These are phyloP conservation scores for Penicillium herquei DNA, from an alignment of 495 filamentous ascomycete species.

Conservation along the genomic window DNA sequence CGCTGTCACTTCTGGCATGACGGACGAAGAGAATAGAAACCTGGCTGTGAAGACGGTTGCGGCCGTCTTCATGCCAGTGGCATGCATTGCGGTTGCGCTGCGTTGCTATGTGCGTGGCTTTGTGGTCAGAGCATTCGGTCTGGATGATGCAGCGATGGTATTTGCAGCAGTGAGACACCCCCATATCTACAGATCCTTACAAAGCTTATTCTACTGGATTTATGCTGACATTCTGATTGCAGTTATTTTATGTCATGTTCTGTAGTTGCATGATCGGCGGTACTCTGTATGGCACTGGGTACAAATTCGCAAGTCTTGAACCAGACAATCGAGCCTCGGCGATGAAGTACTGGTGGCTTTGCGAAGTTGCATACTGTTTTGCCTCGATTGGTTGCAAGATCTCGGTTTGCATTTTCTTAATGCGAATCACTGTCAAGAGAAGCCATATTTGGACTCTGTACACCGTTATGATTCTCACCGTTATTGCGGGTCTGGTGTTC, in stretches of 20 bases:
- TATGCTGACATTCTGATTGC: no score
- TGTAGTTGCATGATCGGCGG: constrained; percentile 42
- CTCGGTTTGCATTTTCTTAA: constrained; percentile 45
- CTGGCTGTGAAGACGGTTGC: constrained; percentile 33
- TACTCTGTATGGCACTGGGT: constrained; percentile 35
- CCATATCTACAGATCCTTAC: no score
- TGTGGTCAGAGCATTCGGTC: constrained; percentile 43
- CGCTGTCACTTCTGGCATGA: constrained; percentile 1
- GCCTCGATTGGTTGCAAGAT: constrained; percentile 41
- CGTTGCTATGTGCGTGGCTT: constrained; percentile 43
- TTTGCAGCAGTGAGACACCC: constrained; percentile 25
- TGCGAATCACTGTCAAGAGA: constrained; percentile 42
- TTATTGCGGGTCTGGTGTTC: constrained; percentile 34
- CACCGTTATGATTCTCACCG: constrained; percentile 36
- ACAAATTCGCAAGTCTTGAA: constrained; percentile 23
- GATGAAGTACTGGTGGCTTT: constrained; percentile 46
- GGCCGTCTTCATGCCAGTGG: constrained; percentile 39
- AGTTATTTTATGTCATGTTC: constrained; percentile 40
- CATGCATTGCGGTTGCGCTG: constrained; percentile 33
- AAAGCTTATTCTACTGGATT: no score
- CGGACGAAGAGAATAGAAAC: constrained; percentile 24
- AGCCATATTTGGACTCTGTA: constrained; percentile 39
- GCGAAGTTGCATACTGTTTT: constrained; percentile 44
- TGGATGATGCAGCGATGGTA: constrained; percentile 44
- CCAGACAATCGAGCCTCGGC: constrained; percentile 31